A percentile compares a stretch with the other conserved stretches of the same genome.
Evolutionary conservation across 2,329 filamentous ascomycete species (phyloP).

Genomic region (Phialophora chinensis): DNA sequence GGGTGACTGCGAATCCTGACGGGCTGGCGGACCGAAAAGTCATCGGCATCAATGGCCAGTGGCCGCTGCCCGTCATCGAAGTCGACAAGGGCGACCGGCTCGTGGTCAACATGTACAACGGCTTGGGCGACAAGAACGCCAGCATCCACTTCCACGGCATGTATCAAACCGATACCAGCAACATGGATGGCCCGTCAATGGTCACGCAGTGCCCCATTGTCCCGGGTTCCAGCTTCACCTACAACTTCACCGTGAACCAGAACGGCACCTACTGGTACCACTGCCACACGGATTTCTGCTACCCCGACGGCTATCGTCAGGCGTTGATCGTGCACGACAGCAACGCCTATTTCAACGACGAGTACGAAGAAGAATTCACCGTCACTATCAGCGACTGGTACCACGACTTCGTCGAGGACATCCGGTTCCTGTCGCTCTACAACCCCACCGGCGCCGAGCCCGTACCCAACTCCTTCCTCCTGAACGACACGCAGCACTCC

Average conservation of each 20-base stretch:
- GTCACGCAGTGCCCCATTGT: conserved; percentile 72
- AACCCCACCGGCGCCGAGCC: conserved; percentile 69
- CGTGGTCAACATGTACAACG: conserved; percentile 71
- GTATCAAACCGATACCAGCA: conserved; percentile 75
- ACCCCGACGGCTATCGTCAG: conserved; percentile 71
- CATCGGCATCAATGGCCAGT: conserved; percentile 75
- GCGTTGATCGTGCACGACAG: conserved; percentile 68
- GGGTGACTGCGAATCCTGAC: conserved; percentile 63
- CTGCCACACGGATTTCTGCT: conserved; percentile 67
- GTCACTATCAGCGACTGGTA: conserved; percentile 77
- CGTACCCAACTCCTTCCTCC: conserved; percentile 67
- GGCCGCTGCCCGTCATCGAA: conserved; percentile 74
- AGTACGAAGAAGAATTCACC: conserved; percentile 66
- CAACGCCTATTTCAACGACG: conserved; percentile 58
- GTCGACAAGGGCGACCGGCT: conserved; percentile 75
- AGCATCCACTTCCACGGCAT: conserved; percentile 78
- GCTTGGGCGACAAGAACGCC: conserved; percentile 69
- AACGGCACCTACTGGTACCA: conserved; percentile 70
- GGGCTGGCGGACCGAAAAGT: conserved; percentile 58
- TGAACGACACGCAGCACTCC: conserved; percentile 71
- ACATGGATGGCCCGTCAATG: conserved; percentile 74
- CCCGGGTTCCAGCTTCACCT: conserved; percentile 67
- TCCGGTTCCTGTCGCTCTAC: conserved; percentile 51
- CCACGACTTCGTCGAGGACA: conserved; percentile 65
- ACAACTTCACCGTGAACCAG: conserved; percentile 67